These are phyloP conservation scores for Pythium apleroticum DNA, from an alignment of 352 stramenopile genomes.

Conservation along the genomic window DNA sequence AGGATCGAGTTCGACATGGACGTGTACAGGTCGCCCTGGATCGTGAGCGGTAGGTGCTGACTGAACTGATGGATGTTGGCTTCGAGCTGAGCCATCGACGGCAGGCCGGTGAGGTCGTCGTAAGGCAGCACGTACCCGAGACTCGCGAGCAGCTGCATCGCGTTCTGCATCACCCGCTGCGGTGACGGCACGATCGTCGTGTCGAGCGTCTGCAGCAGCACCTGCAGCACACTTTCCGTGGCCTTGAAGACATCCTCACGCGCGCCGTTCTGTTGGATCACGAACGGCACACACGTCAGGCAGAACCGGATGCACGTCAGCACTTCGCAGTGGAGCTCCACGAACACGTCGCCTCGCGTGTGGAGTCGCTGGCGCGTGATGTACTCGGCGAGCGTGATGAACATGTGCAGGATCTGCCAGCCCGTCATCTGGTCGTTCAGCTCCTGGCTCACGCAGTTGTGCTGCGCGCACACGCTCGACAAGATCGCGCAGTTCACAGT, in stretches of 20 bases:
- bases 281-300: slow-evolving; percentile 32
- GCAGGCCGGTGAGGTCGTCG: slow-evolving; percentile 61
- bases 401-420: slow-evolving; percentile 33
- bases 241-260: slow-evolving; percentile 25
- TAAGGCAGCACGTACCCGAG: slow-evolving; percentile 45
- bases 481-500: slow-evolving; percentile 30
- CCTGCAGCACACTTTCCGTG: slow-evolving; percentile 28
- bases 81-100: slow-evolving; percentile 70
- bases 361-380: slow-evolving; percentile 29
- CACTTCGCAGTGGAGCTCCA: slow-evolving; percentile 26
- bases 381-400: slow-evolving; percentile 32
- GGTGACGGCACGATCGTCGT: slow-evolving; percentile 37
- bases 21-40: slow-evolving; percentile 78
- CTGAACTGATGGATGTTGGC: slow-evolving; percentile 74
- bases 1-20: slow-evolving; percentile 81
- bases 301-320: slow-evolving; percentile 30
- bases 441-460: slow-evolving; percentile 31
- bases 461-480: slow-evolving; percentile 32
- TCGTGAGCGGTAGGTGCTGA: slow-evolving; percentile 59
- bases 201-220: slow-evolving; percentile 34
- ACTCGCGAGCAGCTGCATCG: slow-evolving; percentile 33
- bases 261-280: slow-evolving; percentile 24
- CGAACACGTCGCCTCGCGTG: slow-evolving; percentile 28
- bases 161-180: slow-evolving; percentile 32
- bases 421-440: slow-evolving; percentile 28